A percentile compares a stretch with the other conserved stretches of the same genome.
Evolutionary conservation across 768 basidiomycete species (phyloP).

Genomic region (Auriculariales sp.): DNA sequence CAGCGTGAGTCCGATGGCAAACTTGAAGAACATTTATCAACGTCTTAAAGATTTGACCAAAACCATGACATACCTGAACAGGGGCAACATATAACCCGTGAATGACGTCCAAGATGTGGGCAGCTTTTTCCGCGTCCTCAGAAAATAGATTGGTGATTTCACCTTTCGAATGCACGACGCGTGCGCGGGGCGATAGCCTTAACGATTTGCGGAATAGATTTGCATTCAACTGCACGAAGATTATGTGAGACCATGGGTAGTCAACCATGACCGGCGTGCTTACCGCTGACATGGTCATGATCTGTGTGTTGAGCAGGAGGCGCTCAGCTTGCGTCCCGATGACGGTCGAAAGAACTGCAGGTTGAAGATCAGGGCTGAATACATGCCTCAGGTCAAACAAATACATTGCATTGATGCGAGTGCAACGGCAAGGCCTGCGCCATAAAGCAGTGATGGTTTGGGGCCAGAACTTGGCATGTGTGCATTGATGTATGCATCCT

Average conservation of each 20-base stretch:
- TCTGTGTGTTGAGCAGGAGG: background rate
- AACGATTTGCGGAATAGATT: conserved; percentile 52
- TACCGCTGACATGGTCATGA: background rate
- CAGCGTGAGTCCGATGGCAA: background rate
- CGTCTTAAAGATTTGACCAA: background rate
- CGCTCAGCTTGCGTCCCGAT: conserved; percentile 3
- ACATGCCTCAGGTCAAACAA: conserved; percentile 4
- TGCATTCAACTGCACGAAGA: conserved; percentile 19
- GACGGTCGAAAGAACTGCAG: background rate
- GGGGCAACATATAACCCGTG: background rate
- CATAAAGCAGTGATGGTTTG: conserved; percentile 41
- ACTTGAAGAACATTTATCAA: background rate
- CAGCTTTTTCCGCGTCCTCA: conserved; percentile 9
- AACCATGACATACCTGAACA: background rate
- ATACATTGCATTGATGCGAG: conserved; percentile 48
- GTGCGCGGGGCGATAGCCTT: conserved; percentile 44
- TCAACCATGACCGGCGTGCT: background rate
- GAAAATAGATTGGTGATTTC: conserved; percentile 60
- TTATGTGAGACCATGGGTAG: background rate
- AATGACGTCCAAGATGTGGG: background rate
- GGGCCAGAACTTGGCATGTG: conserved; percentile 10
- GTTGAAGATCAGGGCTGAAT: conserved; percentile 1
- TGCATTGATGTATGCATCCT: conserved; percentile 25
- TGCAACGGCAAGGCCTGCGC: conserved; percentile 43
- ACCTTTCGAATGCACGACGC: conserved; percentile 46